phyloP scores from a whole-genome alignment of 1,284 basidiomycete genomes.

The Tilletia horrida region DNA sequence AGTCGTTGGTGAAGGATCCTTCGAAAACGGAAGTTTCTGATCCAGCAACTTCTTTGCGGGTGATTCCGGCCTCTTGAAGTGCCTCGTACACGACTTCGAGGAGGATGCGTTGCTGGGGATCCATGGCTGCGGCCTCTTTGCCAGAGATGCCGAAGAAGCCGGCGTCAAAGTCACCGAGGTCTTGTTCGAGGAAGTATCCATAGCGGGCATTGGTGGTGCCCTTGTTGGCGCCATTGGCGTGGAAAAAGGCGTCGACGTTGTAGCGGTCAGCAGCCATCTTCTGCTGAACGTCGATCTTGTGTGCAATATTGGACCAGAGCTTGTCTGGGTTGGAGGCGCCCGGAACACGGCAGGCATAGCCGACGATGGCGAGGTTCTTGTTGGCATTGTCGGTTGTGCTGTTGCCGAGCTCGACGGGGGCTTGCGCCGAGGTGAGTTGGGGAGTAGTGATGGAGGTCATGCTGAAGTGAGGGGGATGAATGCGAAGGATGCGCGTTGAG shows the following conservation, averaged over 20 bases:
- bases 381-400: neutral
- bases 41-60: neutral
- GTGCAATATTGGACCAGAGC: neutral
- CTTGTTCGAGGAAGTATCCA: neutral
- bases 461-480: neutral
- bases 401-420: neutral
- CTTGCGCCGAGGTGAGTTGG: neutral
- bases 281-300: neutral
- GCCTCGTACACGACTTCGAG: conserved; percentile 29
- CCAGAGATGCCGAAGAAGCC: conserved; percentile 22
- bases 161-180: conserved; percentile 28
- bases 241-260: conserved; percentile 4
- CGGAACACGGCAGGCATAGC: conserved; percentile 3
- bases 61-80: conserved; percentile 20
- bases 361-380: neutral
- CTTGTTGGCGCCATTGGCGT: neutral
- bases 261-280: neutral
- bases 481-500: neutral
- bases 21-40: neutral
- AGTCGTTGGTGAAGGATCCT: neutral
- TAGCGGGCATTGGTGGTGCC: neutral
- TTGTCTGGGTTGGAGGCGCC: neutral
- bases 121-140: conserved; percentile 28
- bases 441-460: neutral
- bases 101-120: conserved; percentile 36